These are phyloP conservation scores for Pichia manshurica DNA, from an alignment of 805 yeast species.

Conservation along the genomic window DNA sequence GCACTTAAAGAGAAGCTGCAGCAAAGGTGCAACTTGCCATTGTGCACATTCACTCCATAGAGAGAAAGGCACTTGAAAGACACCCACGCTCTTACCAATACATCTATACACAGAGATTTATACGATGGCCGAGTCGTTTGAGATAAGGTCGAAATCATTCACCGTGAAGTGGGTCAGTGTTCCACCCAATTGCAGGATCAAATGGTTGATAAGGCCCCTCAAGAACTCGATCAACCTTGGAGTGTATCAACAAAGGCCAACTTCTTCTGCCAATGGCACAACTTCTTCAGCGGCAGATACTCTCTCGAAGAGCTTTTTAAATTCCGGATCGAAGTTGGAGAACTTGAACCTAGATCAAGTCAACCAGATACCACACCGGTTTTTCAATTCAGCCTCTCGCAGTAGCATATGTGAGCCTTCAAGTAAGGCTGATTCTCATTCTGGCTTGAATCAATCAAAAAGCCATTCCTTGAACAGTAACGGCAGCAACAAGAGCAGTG, in stretches of 20 bases:
- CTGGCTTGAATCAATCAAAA: neutral
- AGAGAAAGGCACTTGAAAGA: too few species aligned
- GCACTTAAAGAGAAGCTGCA: too few species aligned
- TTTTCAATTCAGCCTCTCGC: constrained; percentile 13
- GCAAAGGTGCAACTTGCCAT: too few species aligned
- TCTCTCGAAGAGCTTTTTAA: constrained; percentile 4
- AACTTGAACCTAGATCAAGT: constrained; percentile 26
- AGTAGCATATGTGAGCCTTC: neutral
- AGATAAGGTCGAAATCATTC: constrained; percentile 83
- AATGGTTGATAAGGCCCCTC: constrained; percentile 79
- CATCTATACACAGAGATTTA: too few species aligned
- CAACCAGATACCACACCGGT: constrained; percentile 28
- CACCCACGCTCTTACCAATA: too few species aligned
- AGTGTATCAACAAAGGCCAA: constrained; percentile 26
- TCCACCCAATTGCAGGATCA: constrained; percentile 57
- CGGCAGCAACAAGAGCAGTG: neutral
- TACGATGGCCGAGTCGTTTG: constrained; percentile 84
- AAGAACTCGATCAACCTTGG: constrained; percentile 49
- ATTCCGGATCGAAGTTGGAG: constrained; percentile 11
- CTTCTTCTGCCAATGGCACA: constrained; percentile 6
- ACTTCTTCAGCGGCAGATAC: constrained; percentile 12
- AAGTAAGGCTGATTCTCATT: neutral
- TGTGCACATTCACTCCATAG: too few species aligned
- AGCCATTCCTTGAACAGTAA: neutral
- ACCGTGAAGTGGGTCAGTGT: constrained; percentile 88